Percentiles rank a stretch among this genome's conserved stretches.
These are phyloP conservation scores for Chytriomyces sp. DNA, from an alignment of 192 early-diverging fungal species.

Conservation along the genomic window DNA sequence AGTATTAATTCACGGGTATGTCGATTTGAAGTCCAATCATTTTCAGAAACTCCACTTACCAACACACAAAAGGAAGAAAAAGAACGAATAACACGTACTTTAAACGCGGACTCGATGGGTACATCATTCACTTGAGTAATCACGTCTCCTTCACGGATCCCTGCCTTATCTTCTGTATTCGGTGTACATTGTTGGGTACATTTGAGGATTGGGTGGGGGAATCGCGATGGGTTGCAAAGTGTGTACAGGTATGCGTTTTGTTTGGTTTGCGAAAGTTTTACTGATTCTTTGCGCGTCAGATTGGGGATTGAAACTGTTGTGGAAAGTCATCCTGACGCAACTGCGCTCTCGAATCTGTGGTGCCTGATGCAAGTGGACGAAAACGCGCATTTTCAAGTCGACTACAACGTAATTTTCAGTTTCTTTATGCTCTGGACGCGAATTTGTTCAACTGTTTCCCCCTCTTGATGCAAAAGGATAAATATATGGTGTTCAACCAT, in stretches of 20 bases:
- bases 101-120: constrained; percentile 41
- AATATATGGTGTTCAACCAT: not conserved
- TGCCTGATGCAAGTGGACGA: not conserved
- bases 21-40: constrained; percentile 47
- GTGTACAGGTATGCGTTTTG: not conserved
- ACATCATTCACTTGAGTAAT: constrained; percentile 45
- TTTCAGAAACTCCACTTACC: constrained; percentile 41
- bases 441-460: not conserved
- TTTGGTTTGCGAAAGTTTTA: not conserved
- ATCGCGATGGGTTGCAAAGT: not conserved
- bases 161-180: constrained; percentile 40
- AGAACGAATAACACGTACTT: too few relatives aligned
- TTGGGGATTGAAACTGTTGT: not conserved
- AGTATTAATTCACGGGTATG: constrained; percentile 37
- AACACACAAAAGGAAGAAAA: too few relatives aligned
- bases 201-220: constrained; percentile 23
- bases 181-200: constrained; percentile 16
- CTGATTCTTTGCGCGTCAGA: not conserved
- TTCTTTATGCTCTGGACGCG: not conserved
- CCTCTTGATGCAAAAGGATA: not conserved
- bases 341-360: not conserved
- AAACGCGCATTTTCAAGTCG: not conserved
- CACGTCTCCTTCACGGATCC: constrained; percentile 50
- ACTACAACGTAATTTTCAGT: not conserved
- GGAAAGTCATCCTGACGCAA: not conserved